Evolutionary conservation across 2,329 filamentous ascomycete species (phyloP).

Genomic region (Pseudonectria foliicola): DNA sequence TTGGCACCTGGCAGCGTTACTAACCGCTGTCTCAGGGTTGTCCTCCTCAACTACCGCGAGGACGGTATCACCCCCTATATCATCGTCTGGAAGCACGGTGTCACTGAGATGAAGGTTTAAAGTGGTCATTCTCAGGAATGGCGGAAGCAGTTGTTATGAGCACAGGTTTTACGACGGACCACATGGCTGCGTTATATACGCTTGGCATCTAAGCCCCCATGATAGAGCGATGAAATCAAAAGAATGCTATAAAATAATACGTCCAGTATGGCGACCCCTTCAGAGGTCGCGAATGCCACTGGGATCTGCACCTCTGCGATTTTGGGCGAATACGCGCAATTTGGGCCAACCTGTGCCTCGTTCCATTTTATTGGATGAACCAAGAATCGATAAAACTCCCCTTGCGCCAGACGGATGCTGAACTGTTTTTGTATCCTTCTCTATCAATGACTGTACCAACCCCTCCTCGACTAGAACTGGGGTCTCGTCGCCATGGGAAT

Average conservation of each 20-base stretch:
- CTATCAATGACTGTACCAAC: neutral
- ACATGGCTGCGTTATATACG: conserved; percentile 16
- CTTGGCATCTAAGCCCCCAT: conserved; percentile 13
- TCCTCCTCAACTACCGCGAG: conserved; percentile 96
- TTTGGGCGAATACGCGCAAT: neutral
- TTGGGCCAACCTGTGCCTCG: too few species aligned
- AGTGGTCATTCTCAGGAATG: conserved; percentile 11
- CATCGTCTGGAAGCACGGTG: conserved; percentile 91
- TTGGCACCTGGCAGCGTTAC: neutral
- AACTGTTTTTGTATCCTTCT: too few species aligned
- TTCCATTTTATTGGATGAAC: too few species aligned
- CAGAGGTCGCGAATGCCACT: conserved; percentile 1
- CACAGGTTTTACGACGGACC: conserved; percentile 12
- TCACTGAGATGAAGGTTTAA: conserved; percentile 89
- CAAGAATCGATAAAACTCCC: conserved; percentile 5
- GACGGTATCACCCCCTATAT: conserved; percentile 88
- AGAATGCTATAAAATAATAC: conserved; percentile 12
- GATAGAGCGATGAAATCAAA: conserved; percentile 18
- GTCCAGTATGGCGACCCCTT: conserved; percentile 2
- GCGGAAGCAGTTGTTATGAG: conserved; percentile 11
- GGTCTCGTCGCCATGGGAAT: conserved; percentile 46
- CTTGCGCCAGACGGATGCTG: conserved; percentile 4
- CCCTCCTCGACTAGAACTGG: conserved; percentile 27
- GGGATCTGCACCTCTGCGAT: neutral
- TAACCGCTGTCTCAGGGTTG: conserved; percentile 48